Percentiles rank a stretch among this genome's conserved stretches.
Evolutionary conservation across 129 eudicot species (phyloP).

Genomic region (Cynara cardunculus): DNA sequence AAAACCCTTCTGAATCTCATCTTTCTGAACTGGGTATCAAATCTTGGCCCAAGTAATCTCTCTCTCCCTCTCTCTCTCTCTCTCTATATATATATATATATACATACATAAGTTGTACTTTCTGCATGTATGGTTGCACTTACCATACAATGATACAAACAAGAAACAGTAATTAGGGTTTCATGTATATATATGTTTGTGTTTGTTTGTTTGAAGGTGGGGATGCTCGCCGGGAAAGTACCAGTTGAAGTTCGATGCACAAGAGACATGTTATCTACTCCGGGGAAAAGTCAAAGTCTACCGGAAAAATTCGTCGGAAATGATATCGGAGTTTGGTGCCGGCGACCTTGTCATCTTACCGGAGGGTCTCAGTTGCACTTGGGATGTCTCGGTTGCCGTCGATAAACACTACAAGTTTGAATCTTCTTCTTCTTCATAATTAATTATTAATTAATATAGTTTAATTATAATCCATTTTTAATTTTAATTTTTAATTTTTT

Average conservation of each 20-base stretch:
- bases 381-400: conserved; percentile 89
- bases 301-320: conserved; percentile 62
- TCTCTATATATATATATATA: not conserved
- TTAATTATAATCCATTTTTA: not conserved
- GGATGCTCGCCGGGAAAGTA: conserved; percentile 94
- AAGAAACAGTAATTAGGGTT: conserved; percentile 8
- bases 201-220: conserved; percentile 47
- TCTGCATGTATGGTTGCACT: conserved; percentile 20
- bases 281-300: conserved; percentile 80
- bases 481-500: not conserved
- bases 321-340: conserved; percentile 81
- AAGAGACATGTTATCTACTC: conserved; percentile 73
- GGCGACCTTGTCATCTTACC: conserved; percentile 85
- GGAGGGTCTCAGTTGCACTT: conserved; percentile 89
- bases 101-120: not conserved
- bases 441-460: not conserved
- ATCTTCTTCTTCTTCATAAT: conserved; percentile 35
- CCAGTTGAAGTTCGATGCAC: conserved; percentile 84
- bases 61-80: conserved; percentile 22
- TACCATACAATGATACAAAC: not conserved
- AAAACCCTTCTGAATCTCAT: conserved; percentile 69
- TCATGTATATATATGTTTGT: not conserved
- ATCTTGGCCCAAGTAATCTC: conserved; percentile 88
- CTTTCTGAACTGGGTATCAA: conserved; percentile 82
- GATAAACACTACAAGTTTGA: conserved; percentile 95